Evolutionary conservation across 495 filamentous ascomycete genomes (phyloP).

Genomic region (Parachaetomium inaequale): DNA sequence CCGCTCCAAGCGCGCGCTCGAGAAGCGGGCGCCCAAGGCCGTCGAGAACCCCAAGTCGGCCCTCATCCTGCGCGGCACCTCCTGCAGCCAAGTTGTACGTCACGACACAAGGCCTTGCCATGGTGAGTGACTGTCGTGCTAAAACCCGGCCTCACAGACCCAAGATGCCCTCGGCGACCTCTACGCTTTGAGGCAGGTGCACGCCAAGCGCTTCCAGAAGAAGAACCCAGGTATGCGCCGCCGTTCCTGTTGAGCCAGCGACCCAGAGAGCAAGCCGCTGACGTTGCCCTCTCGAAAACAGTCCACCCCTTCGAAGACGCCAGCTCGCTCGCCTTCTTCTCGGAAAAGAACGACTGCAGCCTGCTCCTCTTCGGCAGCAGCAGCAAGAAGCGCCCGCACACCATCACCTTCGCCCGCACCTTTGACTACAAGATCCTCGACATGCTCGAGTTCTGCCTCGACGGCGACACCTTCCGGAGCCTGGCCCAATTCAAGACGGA

Average conservation of each 20-base stretch:
- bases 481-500: constrained; percentile 76
- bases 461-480: constrained; percentile 60
- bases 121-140: background rate
- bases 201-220: constrained; percentile 85
- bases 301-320: constrained; percentile 86
- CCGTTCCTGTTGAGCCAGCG: background rate
- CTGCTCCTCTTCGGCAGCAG: constrained; percentile 66
- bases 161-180: constrained; percentile 80
- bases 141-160: constrained; percentile 15
- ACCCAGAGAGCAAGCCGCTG: background rate
- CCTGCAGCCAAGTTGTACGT: constrained; percentile 65
- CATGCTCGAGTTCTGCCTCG: constrained; percentile 84
- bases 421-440: constrained; percentile 85
- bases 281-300: background rate
- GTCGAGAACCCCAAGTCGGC: constrained; percentile 83
- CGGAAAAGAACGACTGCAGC: constrained; percentile 88
- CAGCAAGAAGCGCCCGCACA: constrained; percentile 91
- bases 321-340: constrained; percentile 84
- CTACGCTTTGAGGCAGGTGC: constrained; percentile 71
- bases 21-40: constrained; percentile 82
- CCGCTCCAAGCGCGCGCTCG: constrained; percentile 87
- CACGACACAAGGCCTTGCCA: background rate
- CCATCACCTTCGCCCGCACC: constrained; percentile 74
- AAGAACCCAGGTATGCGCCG: constrained; percentile 63
- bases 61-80: constrained; percentile 80